Evolutionary conservation across 2,329 filamentous ascomycete species (phyloP), one percentile per base, ranked within the genome.

Genomic region (Clonostachys chloroleuca): DNA sequence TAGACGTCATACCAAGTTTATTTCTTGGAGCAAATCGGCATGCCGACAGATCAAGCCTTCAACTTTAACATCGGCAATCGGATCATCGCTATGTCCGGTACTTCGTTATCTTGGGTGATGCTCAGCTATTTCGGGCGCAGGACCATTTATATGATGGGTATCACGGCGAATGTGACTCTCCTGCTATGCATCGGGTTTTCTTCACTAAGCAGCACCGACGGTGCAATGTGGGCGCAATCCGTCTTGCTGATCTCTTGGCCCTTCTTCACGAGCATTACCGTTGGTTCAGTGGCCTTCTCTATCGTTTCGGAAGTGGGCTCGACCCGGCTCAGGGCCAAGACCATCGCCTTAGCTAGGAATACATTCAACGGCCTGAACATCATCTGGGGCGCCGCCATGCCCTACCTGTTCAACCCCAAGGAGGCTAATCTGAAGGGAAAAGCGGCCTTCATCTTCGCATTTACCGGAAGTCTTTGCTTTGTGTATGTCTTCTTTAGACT

Each of bases 401-500:
- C 73, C 0, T 63, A 68, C 51, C 74, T 76, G 65, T 56, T 77
- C n/a, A 74, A 73, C 54, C 69, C 69, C 1, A 62, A 62, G 1
- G 70, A 69, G 5, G 72, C 69, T 60, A 69, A 72, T 52, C 70
- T 69, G 68, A 70, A 60, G 52, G 77, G 73, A 56, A 72, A 63
- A 64, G 68, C 59, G 46, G 78, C 64, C 3, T 69, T 74, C 53
- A 66, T 75, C 58, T 75, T 69, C 65, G 66, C 64, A 8, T 65
- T 55, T 33, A 66, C 74, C 12, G 74, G 74, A 51, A 52, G 73
- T 4, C n/a, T 70, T 5, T 74, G 73, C 34, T 60, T 72, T 4
- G 44, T 68, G 1, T 83, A 79, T 68, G 73, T 75, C 0, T 77
- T 66, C 49, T 76, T 75, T 55, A 73, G 71, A n/a, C 63, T 79